Evolutionary conservation across 2,329 filamentous ascomycete species (phyloP).

Genomic region (Chaetomium globosum): DNA sequence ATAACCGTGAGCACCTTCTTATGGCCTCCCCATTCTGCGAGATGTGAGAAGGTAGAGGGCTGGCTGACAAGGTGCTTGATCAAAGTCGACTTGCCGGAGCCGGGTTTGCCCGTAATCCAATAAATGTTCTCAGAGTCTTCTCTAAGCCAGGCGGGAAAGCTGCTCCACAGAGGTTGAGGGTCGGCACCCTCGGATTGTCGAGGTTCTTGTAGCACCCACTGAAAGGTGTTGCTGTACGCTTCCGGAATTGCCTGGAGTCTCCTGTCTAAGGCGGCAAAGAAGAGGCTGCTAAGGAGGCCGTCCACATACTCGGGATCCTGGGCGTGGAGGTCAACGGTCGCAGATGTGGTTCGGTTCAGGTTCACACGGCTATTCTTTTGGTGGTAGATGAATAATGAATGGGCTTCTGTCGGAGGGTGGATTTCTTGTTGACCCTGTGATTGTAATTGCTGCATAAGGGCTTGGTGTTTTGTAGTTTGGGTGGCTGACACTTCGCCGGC

Average conservation of each 20-base stretch:
- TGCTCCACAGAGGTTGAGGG: conserved; percentile 2
- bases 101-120: conserved; percentile 3
- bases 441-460: neutral
- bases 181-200: neutral
- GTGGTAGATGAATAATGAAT: conserved; percentile 1
- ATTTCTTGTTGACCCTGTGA: neutral
- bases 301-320: neutral
- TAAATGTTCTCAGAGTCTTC: neutral
- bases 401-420: neutral
- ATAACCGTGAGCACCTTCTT: neutral
- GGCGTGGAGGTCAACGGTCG: neutral
- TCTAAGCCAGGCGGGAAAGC: neutral
- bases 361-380: neutral
- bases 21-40: neutral
- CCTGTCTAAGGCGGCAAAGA: neutral
- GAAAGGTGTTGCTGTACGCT: neutral
- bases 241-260: neutral
- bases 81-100: conserved; percentile 2
- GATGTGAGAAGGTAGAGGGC: neutral
- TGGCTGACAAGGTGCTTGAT: neutral
- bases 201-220: conserved; percentile 5
- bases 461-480: neutral
- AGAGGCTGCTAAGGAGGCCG: neutral
- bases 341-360: neutral
- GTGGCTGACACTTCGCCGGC: neutral